Percentiles rank a stretch among this genome's conserved stretches.
Evolutionary conservation across 805 yeast species (phyloP).

Genomic region (Candida insectorum): DNA sequence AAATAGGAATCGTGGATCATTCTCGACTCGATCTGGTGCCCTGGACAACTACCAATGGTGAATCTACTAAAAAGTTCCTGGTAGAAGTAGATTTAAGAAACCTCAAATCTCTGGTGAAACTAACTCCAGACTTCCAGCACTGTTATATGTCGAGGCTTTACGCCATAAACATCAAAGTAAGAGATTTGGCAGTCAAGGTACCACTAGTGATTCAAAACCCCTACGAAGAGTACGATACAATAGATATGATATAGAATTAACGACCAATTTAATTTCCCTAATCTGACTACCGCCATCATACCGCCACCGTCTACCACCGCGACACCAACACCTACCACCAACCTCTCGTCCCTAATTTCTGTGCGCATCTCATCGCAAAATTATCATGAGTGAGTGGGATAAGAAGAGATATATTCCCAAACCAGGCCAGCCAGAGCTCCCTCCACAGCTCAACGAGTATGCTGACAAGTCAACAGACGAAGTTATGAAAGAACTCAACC

Average conservation of each 20-base stretch:
- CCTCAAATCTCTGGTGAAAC: too few relatives aligned
- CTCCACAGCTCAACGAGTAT: slow-evolving; percentile 74
- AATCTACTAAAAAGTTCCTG: too few relatives aligned
- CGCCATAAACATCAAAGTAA: slow-evolving; percentile 23
- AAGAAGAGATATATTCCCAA: slow-evolving; percentile 37
- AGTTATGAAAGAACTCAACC: slow-evolving; percentile 70
- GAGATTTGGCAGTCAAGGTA: slow-evolving; percentile 19
- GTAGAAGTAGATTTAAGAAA: too few relatives aligned
- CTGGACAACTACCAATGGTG: too few relatives aligned
- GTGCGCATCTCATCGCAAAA: slow-evolving; percentile 4
- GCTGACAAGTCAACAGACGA: slow-evolving; percentile 69
- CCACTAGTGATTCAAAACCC: slow-evolving; percentile 24
- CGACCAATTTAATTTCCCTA: too few relatives aligned
- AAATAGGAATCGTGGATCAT: too few relatives aligned
- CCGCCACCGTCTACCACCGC: too few relatives aligned
- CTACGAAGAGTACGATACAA: not conserved
- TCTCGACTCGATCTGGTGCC: too few relatives aligned
- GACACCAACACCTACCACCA: not conserved
- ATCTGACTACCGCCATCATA: too few relatives aligned
- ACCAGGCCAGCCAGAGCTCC: slow-evolving; percentile 67
- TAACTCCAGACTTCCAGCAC: slow-evolving; percentile 38
- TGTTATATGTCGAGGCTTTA: slow-evolving; percentile 34
- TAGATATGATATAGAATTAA: too few relatives aligned
- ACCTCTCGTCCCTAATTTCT: not conserved
- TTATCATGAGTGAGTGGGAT: slow-evolving; percentile 39